phyloP scores from a whole-genome alignment of 805 yeast genomes.

The Saccharomyces mikatae region DNA sequence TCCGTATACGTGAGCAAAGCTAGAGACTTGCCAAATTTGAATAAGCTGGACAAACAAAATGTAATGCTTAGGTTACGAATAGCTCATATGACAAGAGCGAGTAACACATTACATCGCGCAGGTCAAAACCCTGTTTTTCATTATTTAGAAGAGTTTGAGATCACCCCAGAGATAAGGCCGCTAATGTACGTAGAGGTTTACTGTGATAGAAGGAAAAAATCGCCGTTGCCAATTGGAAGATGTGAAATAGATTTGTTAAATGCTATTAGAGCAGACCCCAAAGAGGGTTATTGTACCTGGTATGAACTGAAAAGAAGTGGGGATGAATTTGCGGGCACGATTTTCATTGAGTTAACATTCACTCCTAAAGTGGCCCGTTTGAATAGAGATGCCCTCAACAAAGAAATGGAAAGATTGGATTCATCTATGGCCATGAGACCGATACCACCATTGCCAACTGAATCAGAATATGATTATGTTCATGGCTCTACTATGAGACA shows the following conservation, averaged over 20 bases:
- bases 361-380: conserved; percentile 42
- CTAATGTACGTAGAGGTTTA: conserved; percentile 57
- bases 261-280: conserved; percentile 56
- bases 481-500: conserved; percentile 26
- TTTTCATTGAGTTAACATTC: conserved; percentile 86
- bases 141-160: conserved; percentile 58
- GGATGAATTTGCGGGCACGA: conserved; percentile 75
- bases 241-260: conserved; percentile 68
- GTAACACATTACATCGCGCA: conserved; percentile 72
- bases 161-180: conserved; percentile 57
- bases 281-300: conserved; percentile 83
- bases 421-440: conserved; percentile 25
- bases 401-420: conserved; percentile 15
- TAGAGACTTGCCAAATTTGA: conserved; percentile 75
- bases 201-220: conserved; percentile 69
- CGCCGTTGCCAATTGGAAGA: conserved; percentile 83
- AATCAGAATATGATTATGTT: conserved; percentile 11
- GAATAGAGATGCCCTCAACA: conserved; percentile 5
- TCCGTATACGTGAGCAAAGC: conserved; percentile 75
- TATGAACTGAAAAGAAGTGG: conserved; percentile 53
- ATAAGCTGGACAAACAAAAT: conserved; percentile 85
- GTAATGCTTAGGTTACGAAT: conserved; percentile 82
- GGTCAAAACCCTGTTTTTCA: conserved; percentile 94
- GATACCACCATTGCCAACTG: conserved; percentile 29
- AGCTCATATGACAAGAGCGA: conserved; percentile 72